A percentile compares a stretch with the other conserved stretches of the same genome.
phyloP scores from a whole-genome alignment of 768 basidiomycete genomes.

The Erythrobasidium yunnanense region DNA sequence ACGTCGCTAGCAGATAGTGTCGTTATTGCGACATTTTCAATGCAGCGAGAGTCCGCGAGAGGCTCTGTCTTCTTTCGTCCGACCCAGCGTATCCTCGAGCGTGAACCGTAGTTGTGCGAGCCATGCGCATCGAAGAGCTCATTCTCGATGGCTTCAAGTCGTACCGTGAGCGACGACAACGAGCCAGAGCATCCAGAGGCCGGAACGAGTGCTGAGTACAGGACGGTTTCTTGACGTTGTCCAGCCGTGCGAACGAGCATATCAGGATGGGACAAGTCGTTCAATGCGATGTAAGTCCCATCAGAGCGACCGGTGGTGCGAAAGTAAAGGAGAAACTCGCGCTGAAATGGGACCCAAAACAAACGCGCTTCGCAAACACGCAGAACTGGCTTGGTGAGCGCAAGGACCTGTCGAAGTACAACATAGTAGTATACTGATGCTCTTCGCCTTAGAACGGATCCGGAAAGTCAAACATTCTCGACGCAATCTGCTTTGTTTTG shows the following conservation, averaged over 20 bases:
- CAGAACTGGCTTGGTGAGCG: slow-evolving; percentile 39
- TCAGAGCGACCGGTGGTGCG: too few species aligned
- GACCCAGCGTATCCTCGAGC: too few species aligned
- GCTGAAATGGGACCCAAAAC: too few species aligned
- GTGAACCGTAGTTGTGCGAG: too few species aligned
- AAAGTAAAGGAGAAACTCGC: too few species aligned
- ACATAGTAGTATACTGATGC: too few species aligned
- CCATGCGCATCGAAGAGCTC: slow-evolving; percentile 87
- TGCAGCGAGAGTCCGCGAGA: too few species aligned
- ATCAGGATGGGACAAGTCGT: slow-evolving; percentile 90
- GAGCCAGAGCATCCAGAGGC: not conserved
- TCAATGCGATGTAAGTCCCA: slow-evolving; percentile 67
- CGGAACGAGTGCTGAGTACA: too few species aligned
- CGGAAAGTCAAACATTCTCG: slow-evolving; percentile 97
- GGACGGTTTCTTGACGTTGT: not conserved
- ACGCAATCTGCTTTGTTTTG: slow-evolving; percentile 96
- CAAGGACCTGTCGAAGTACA: too few species aligned
- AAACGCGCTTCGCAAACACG: slow-evolving; percentile 62
- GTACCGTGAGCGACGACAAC: slow-evolving; percentile 48
- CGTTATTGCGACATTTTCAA: too few species aligned
- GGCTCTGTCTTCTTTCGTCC: too few species aligned
- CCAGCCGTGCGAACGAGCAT: slow-evolving; percentile 77
- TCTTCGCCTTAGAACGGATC: slow-evolving; percentile 84
- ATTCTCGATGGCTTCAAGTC: slow-evolving; percentile 97
- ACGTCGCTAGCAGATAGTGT: too few species aligned